Evolutionary conservation across 345 rosid genomes (phyloP), one percentile per base, ranked within the genome.

Genomic region (Clausena lansium): DNA sequence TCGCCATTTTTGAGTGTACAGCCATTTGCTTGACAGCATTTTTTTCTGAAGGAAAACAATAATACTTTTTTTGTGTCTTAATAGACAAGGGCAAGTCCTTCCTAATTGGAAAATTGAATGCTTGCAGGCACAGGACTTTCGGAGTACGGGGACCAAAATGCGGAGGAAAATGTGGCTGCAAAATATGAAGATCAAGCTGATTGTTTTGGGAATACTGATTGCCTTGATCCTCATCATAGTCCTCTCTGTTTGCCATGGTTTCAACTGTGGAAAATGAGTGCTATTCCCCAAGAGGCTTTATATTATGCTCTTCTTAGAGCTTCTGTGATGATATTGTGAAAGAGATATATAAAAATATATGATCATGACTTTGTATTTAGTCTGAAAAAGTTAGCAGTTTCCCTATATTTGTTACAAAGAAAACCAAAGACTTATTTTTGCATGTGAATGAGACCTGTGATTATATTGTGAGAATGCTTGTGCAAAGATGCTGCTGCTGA

Each of bases 141-240:
- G 84, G 47, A 65, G 58, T 63, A 55, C 81, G 0, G 86, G 88
- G 24, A 83, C 84, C 9, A 75, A 83, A 71, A 85, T 85, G 61
- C 71, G 86, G 66, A 77, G 88, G 76, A 85, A 83, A 75, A 85
- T 85, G 88, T 85, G 88, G 86, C 73, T 85, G 73, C 88, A 85
- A 73, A 85, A 85, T 59, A 85, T 85, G 86, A 85, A 83, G 79
- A 77, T 83, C 69, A 83, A 85, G 83, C 80, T 85, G 76, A 85
- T 85, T 58, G 88, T 85, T 33, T 52, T 85, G 80, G 84, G 80
- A 24, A 85, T 85, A 50, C 64, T 85, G 81, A 79, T 81, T 35
- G 85, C 86, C 17, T 74, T 85, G 83, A 83, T 85, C 73, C 84
- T 83, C 69, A 83, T 85, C 78, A 85, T 85, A 36, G 83, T 85